A percentile compares a stretch with the other conserved stretches of the same genome.
Conservation (phyloP, 2,329 filamentous ascomycete genomes). For the Phoma herbarum region DNA sequence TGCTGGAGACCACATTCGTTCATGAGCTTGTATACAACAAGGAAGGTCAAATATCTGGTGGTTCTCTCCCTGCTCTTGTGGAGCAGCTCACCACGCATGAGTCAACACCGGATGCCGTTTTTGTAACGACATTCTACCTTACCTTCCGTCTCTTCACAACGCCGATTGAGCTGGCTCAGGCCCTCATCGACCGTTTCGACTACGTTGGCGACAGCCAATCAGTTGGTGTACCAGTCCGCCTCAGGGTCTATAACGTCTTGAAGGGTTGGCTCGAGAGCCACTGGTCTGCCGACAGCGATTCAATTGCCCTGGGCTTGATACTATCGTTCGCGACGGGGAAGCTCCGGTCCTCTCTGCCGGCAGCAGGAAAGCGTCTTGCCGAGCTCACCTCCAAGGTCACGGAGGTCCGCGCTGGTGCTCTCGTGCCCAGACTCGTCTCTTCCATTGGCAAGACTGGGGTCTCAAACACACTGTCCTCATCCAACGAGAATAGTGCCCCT, state of each 20-base stretch:
- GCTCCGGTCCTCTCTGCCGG: constrained; percentile 73
- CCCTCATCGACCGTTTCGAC: constrained; percentile 89
- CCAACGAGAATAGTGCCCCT: constrained; percentile 76
- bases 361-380: constrained; percentile 79
- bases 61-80: constrained; percentile 88
- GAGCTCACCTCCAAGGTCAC: constrained; percentile 84
- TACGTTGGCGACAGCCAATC: constrained; percentile 83
- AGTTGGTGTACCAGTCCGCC: constrained; percentile 79
- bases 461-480: constrained; percentile 73
- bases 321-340: constrained; percentile 80
- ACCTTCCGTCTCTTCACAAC: constrained; percentile 94
- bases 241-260: constrained; percentile 95
- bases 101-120: constrained; percentile 88
- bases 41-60: constrained; percentile 92
- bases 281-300: constrained; percentile 86
- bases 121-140: constrained; percentile 93
- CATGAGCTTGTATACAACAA: constrained; percentile 94
- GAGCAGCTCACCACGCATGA: constrained; percentile 94
- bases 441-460: constrained; percentile 89
- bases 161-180: constrained; percentile 78
- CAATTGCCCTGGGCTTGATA: constrained; percentile 77
- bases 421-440: constrained; percentile 84
- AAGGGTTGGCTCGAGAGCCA: constrained; percentile 98
- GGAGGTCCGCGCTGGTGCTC: constrained; percentile 70
- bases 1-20: constrained; percentile 91